A percentile compares a stretch with the other conserved stretches of the same genome.
phyloP scores from a whole-genome alignment of 2,329 filamentous ascomycete genomes.

The Xylariaceae sp. region DNA sequence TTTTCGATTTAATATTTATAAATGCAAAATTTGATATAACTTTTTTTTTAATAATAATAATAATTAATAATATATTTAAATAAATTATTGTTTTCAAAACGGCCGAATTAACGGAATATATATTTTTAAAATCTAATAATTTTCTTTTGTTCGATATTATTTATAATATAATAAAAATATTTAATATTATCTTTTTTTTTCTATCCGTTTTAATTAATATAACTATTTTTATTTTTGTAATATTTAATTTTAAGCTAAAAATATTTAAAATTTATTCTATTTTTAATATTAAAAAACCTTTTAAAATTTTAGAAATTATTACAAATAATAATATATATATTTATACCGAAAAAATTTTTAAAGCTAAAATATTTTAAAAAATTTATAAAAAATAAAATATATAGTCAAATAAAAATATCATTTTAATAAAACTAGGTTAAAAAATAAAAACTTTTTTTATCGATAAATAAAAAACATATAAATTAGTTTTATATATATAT shows the following conservation, averaged over 20 bases:
- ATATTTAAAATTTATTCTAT: background rate
- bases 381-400: too few relatives aligned
- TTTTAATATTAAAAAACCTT: background rate
- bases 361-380: background rate
- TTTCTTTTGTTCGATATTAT: background rate
- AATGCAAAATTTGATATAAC: background rate
- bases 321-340: background rate
- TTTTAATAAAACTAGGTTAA: too few relatives aligned
- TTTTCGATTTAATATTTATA: background rate
- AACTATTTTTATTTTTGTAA: background rate
- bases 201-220: background rate
- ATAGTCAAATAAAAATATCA: too few relatives aligned
- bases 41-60: background rate
- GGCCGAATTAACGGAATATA: too few relatives aligned
- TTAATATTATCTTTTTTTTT: background rate
- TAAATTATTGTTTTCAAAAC: too few relatives aligned
- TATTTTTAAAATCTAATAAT: background rate
- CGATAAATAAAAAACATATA: too few relatives aligned
- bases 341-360: background rate
- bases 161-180: background rate
- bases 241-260: background rate
- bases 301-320: background rate
- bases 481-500: too few relatives aligned
- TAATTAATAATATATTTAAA: background rate
- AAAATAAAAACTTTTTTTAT: too few relatives aligned